Evolutionary conservation across 2,329 filamentous ascomycete genomes (phyloP).

Genomic region (Microdochium trichocladiopsis): DNA sequence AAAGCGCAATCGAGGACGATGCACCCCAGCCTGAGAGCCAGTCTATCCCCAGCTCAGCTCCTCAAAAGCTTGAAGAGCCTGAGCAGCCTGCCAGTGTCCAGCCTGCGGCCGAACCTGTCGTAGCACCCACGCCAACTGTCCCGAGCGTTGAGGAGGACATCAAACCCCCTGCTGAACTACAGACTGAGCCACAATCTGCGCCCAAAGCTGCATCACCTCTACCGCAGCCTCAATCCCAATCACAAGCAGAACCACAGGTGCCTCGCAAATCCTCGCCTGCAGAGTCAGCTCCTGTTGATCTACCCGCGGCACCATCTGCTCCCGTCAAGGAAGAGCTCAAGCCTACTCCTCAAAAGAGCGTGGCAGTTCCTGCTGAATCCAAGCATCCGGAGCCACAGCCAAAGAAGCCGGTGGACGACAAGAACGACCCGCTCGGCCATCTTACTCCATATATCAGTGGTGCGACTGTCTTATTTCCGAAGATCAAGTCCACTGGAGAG

Average conservation of each 20-base stretch:
- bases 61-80: slow-evolving; percentile 2
- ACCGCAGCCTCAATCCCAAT: not conserved
- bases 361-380: not conserved
- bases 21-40: not conserved
- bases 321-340: not conserved
- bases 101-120: not conserved
- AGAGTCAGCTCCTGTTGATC: too few relatives aligned
- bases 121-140: not conserved
- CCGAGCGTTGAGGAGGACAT: not conserved
- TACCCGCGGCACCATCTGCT: too few relatives aligned
- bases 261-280: not conserved
- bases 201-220: not conserved
- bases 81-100: not conserved
- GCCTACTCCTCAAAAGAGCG: not conserved
- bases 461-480: slow-evolving; percentile 14
- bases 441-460: slow-evolving; percentile 21
- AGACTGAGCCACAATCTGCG: not conserved
- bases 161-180: not conserved
- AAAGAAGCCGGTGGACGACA: slow-evolving; percentile 1
- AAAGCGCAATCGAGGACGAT: not conserved
- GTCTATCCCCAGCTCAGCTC: slow-evolving; percentile 1
- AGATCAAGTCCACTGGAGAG: slow-evolving; percentile 7
- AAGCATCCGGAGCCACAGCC: not conserved
- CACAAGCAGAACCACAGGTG: not conserved
- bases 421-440: slow-evolving; percentile 10